Base-by-base conservation (phyloP, 495 filamentous ascomycete species). In the Neurospora sp. region DNA sequence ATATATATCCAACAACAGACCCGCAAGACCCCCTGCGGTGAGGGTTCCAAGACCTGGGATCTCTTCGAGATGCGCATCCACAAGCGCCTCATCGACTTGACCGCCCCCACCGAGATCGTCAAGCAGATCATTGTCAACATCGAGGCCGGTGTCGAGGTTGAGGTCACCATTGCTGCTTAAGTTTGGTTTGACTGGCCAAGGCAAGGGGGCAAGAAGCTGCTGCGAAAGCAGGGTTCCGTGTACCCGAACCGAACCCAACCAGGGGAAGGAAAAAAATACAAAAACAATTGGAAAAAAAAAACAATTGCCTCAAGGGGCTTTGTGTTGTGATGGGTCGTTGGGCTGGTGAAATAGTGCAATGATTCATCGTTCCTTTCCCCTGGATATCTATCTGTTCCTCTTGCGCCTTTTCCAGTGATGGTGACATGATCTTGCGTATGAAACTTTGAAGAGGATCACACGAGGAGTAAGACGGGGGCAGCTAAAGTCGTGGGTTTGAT, bases 81-180 rank as follows among this genome's bases (percentile, higher is more conserved):
- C 89, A 98, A 98, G 90, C 93, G 95, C 83, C 90, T 78, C 38
- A 77, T 74, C 78, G 95, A 93, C 87, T 88, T 98, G 73, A 96
- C 95, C 84, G 96, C 96, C 75, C 96, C 96, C 72, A 99, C 96
- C 79, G 96, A 99, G 90, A 93, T 97, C 75, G 96, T 99, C 85
- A 99, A 99, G 91, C 94, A 97, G 90, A 98, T 99, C 89, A 99
- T 99, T 85, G 94, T 98, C 88, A 99, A 99, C 89, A 98, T 99
- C 85, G 96, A 99, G 91, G 96, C 96, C 75, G 96, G 96, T 89
- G 96, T 99, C 83, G 96, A 99, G 90, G 96, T 99, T 80, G 96
- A 99, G 90, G 96, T 99, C 78, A 99, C 96, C 80, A 99, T 99
- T 87, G 96, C 96, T 83, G 95, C 96, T 84, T 99, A 94, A 89